Percentiles rank a stretch among this genome's conserved stretches.
Evolutionary conservation across 2,329 filamentous ascomycete species (phyloP).

Genomic region (Colletotrichum somersetense): DNA sequence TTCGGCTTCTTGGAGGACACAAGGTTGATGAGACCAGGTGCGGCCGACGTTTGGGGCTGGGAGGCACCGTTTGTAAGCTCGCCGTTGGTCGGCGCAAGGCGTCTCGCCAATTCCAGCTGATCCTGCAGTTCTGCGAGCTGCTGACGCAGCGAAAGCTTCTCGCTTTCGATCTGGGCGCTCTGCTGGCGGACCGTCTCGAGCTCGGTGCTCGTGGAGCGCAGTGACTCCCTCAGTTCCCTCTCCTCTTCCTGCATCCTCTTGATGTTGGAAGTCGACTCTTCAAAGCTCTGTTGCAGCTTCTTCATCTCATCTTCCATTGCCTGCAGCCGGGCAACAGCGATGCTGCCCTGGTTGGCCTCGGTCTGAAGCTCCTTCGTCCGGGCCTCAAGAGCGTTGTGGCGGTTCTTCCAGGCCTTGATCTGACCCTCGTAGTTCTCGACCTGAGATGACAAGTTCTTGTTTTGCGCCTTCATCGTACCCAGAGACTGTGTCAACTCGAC

Average conservation of each 20-base stretch:
- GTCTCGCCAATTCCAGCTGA: slow-evolving; percentile 88
- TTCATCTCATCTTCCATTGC: slow-evolving; percentile 97
- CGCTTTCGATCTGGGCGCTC: slow-evolving; percentile 82
- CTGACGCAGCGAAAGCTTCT: slow-evolving; percentile 87
- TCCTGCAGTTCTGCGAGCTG: slow-evolving; percentile 93
- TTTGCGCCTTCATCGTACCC: slow-evolving; percentile 92
- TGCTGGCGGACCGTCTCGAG: slow-evolving; percentile 83
- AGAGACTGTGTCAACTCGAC: slow-evolving; percentile 96
- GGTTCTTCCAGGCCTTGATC: slow-evolving; percentile 94
- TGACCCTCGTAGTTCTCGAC: slow-evolving; percentile 97
- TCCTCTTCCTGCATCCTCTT: slow-evolving; percentile 97
- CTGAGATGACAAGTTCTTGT: slow-evolving; percentile 88
- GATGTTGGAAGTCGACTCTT: slow-evolving; percentile 90
- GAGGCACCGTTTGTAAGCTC: slow-evolving; percentile 57
- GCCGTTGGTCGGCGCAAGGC: slow-evolving; percentile 81
- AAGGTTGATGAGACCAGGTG: slow-evolving; percentile 91
- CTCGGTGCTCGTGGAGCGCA: slow-evolving; percentile 83
- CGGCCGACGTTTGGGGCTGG: slow-evolving; percentile 63
- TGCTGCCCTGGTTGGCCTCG: slow-evolving; percentile 97
- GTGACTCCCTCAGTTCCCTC: slow-evolving; percentile 83
- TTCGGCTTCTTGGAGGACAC: slow-evolving; percentile 98
- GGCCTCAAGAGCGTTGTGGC: slow-evolving; percentile 89
- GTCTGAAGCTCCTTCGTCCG: slow-evolving; percentile 94
- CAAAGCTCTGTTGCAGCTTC: slow-evolving; percentile 88
- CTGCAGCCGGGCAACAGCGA: slow-evolving; percentile 88